Percentiles rank a stretch among this genome's conserved stretches.
Conservation (phyloP, 2,329 filamentous ascomycete genomes). For the Salinomyces thailandicus region DNA sequence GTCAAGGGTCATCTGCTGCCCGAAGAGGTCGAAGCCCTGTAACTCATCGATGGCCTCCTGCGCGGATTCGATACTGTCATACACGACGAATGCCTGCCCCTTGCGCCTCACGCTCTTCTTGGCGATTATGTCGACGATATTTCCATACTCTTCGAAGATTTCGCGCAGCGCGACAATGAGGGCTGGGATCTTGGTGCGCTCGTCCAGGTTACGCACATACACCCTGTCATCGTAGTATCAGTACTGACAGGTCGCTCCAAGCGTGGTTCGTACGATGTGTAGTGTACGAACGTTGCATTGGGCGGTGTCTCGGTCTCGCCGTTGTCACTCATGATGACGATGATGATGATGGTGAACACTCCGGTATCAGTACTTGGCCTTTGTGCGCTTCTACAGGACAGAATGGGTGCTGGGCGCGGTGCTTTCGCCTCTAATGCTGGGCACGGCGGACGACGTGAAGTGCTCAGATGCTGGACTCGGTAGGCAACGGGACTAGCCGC, state of each 20-base stretch:
- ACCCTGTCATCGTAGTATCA: slow-evolving; percentile 20
- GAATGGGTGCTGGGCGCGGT: too few relatives aligned
- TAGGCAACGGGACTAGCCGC: too few relatives aligned
- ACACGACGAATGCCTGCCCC: slow-evolving; percentile 92
- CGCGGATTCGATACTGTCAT: slow-evolving; percentile 70
- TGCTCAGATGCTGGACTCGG: too few relatives aligned
- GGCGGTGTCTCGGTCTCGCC: slow-evolving; percentile 17
- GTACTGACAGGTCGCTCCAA: slow-evolving; percentile 9
- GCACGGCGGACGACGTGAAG: too few relatives aligned
- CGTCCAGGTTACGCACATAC: slow-evolving; percentile 62
- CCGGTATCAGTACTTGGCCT: too few relatives aligned
- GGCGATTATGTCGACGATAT: slow-evolving; percentile 71
- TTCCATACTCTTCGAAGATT: slow-evolving; percentile 83
- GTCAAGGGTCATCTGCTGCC: slow-evolving; percentile 77
- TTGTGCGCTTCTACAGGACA: too few relatives aligned
- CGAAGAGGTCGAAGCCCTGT: slow-evolving; percentile 86
- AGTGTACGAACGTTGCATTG: slow-evolving; percentile 34
- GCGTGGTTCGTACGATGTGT: slow-evolving; percentile 30
- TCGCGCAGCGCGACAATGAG: slow-evolving; percentile 62
- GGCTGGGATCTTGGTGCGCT: slow-evolving; percentile 72
- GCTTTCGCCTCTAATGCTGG: too few relatives aligned
- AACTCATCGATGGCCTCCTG: slow-evolving; percentile 74
- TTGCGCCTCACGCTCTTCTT: slow-evolving; percentile 87
- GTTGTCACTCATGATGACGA: slow-evolving; percentile 5
- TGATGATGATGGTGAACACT: too few relatives aligned